phyloP scores from a whole-genome alignment of 495 filamentous ascomycete species.

The Thermothielavioides terrestris region DNA sequence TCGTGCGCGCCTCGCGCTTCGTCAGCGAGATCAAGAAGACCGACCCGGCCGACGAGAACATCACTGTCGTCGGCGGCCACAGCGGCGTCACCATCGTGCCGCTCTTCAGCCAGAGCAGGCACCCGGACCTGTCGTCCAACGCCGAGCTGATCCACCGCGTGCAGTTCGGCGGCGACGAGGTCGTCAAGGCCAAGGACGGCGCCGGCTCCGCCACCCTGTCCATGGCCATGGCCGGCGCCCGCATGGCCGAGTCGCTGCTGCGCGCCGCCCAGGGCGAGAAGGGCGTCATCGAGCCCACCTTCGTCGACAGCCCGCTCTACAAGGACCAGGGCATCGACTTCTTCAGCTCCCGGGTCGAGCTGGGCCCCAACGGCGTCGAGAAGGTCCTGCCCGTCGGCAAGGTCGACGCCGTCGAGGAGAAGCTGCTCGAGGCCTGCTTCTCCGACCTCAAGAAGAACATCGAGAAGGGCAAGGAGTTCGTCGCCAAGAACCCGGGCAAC shows the following conservation, averaged over 20 bases:
- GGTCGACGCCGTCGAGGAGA: slow-evolving; percentile 75
- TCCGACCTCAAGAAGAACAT: slow-evolving; percentile 79
- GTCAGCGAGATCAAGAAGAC: slow-evolving; percentile 84
- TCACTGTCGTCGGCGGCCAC: slow-evolving; percentile 94
- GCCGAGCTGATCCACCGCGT: slow-evolving; percentile 82
- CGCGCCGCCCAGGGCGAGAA: slow-evolving; percentile 89
- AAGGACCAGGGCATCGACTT: slow-evolving; percentile 94
- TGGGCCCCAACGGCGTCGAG: slow-evolving; percentile 93
- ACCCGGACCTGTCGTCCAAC: slow-evolving; percentile 70
- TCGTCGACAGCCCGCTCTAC: slow-evolving; percentile 93
- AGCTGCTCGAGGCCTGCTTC: slow-evolving; percentile 75
- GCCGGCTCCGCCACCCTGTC: slow-evolving; percentile 96
- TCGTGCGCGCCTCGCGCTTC: slow-evolving; percentile 96
- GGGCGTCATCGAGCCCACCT: slow-evolving; percentile 91
- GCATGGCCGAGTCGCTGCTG: slow-evolving; percentile 91
- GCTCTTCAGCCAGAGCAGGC: slow-evolving; percentile 87
- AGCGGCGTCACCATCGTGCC: slow-evolving; percentile 97
- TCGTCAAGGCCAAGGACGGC: slow-evolving; percentile 97
- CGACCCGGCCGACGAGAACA: slow-evolving; percentile 84
- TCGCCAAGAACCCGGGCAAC: slow-evolving; percentile 46
- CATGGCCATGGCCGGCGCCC: slow-evolving; percentile 97
- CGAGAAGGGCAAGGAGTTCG: slow-evolving; percentile 47
- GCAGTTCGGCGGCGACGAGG: slow-evolving; percentile 99
- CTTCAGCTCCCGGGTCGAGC: slow-evolving; percentile 89
- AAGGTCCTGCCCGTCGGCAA: slow-evolving; percentile 80